phyloP scores from a whole-genome alignment of 179 eudicot species.

The Nepenthes alata region DNA sequence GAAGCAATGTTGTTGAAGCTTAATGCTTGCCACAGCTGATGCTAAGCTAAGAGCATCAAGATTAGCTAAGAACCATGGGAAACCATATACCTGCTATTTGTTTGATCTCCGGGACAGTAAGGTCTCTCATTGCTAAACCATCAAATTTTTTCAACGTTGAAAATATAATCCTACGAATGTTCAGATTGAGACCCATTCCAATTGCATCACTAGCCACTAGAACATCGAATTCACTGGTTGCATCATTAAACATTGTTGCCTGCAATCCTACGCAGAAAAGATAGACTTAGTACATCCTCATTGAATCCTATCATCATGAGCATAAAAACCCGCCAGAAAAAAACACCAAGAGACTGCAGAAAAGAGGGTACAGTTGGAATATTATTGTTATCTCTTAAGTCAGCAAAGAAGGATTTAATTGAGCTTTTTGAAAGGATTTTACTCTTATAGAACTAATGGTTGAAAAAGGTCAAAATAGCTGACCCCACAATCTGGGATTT shows the following conservation, averaged over 20 bases:
- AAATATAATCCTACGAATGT: slow-evolving; percentile 90
- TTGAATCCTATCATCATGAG: background rate
- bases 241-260: slow-evolving; percentile 97
- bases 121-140: slow-evolving; percentile 59
- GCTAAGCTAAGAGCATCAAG: background rate
- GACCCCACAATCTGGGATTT: no score
- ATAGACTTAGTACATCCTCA: slow-evolving; percentile 4
- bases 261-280: slow-evolving; percentile 41
- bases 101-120: slow-evolving; percentile 84
- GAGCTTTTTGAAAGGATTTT: no score
- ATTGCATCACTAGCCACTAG: slow-evolving; percentile 99
- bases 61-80: slow-evolving; percentile 1
- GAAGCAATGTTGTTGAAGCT: no score
- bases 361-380: background rate
- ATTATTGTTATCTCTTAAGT: no score
- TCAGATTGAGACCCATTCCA: slow-evolving; percentile 98
- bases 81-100: slow-evolving; percentile 73
- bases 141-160: slow-evolving; percentile 76
- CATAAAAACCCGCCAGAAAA: background rate
- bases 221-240: slow-evolving; percentile 77
- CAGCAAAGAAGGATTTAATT: no score
- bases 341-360: background rate
- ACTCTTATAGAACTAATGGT: no score
- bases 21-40: background rate
- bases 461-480: no score